These are phyloP conservation scores for Ilyonectria robusta DNA, from an alignment of 2,329 filamentous ascomycete genomes.

Conservation along the genomic window DNA sequence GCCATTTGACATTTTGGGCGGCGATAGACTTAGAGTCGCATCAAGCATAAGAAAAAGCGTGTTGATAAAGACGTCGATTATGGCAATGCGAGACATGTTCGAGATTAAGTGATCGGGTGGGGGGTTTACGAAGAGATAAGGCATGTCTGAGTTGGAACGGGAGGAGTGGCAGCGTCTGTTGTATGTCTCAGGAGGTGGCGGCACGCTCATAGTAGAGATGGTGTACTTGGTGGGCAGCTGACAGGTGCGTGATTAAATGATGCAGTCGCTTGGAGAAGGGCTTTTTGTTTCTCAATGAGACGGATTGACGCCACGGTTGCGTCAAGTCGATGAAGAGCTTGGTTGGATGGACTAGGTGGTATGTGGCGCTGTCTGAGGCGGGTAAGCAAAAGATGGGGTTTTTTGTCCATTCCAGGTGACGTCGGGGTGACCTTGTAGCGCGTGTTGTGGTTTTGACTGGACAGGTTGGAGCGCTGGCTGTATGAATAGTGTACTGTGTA, in stretches of 20 bases:
- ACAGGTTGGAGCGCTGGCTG: background rate
- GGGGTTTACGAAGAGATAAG: conserved; percentile 1
- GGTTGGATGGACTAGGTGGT: conserved; percentile 28
- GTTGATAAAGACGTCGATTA: background rate
- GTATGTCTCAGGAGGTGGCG: background rate
- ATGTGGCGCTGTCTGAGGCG: conserved; percentile 28
- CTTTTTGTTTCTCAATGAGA: background rate
- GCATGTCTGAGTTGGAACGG: conserved; percentile 1
- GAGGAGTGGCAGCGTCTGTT: background rate
- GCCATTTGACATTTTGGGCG: conserved; percentile 5
- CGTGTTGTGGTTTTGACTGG: background rate
- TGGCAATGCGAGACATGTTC: conserved; percentile 6
- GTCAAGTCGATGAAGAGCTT: background rate
- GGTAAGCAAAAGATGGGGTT: conserved; percentile 10
- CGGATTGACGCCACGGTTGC: background rate
- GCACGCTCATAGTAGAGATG: background rate
- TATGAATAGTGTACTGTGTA: background rate
- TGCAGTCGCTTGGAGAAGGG: background rate
- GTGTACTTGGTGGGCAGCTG: background rate
- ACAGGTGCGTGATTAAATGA: conserved; percentile 20
- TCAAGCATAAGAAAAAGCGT: conserved; percentile 9
- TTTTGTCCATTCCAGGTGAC: conserved; percentile 34
- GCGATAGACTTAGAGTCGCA: conserved; percentile 8
- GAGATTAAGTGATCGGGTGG: background rate
- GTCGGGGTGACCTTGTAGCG: conserved; percentile 19